Conservation (phyloP, 2,329 filamentous ascomycete species). For the Aspergillus spinulosporus region DNA sequence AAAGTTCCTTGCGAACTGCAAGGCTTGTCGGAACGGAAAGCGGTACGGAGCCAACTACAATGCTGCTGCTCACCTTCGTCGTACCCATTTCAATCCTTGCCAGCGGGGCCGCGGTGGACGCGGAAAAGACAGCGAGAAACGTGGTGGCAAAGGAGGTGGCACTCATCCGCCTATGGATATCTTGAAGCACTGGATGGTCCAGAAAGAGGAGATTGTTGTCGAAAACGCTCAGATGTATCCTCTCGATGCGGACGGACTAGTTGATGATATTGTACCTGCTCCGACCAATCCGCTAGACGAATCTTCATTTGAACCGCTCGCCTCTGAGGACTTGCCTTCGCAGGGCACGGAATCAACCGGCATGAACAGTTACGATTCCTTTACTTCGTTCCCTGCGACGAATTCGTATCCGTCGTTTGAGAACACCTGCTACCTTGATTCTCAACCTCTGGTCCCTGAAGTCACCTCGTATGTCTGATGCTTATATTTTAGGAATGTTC, state of each 20-base stretch:
- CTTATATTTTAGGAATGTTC: conserved; percentile 5
- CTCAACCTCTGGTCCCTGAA: conserved; percentile 35
- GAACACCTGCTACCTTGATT: conserved; percentile 33
- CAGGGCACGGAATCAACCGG: conserved; percentile 31
- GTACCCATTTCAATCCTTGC: conserved; percentile 79
- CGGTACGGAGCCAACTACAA: conserved; percentile 92
- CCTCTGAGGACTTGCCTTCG: conserved; percentile 23
- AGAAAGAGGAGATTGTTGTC: conserved; percentile 53
- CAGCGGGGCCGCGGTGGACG: conserved; percentile 56
- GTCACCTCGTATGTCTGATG: conserved; percentile 40
- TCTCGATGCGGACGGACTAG: conserved; percentile 27
- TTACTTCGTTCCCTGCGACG: conserved; percentile 29
- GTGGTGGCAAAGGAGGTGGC: conserved; percentile 63
- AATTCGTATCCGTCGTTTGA: conserved; percentile 36
- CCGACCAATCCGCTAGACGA: conserved; percentile 19
- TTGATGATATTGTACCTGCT: conserved; percentile 23
- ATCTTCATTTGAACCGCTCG: conserved; percentile 16
- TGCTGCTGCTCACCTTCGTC: conserved; percentile 82
- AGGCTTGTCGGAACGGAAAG: conserved; percentile 74
- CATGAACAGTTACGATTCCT: conserved; percentile 34
- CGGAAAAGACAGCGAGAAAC: conserved; percentile 59
- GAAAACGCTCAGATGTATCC: conserved; percentile 33
- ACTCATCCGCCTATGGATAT: conserved; percentile 62
- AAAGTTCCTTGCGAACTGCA: conserved; percentile 76
- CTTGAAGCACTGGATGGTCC: conserved; percentile 62